phyloP scores from a whole-genome alignment of 129 eudicot species.

The Solidago caesia region DNA sequence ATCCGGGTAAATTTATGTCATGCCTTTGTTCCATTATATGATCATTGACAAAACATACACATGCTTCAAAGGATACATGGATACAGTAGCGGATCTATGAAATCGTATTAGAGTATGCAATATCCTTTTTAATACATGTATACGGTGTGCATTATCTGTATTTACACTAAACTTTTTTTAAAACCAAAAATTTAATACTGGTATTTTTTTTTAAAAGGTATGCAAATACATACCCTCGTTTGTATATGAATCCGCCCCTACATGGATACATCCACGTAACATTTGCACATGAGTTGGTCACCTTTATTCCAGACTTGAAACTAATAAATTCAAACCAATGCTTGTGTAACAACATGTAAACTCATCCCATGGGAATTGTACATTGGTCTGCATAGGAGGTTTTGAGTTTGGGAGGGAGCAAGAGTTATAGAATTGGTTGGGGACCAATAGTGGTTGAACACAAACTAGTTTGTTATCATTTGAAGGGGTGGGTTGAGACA shows the following conservation, averaged over 20 bases:
- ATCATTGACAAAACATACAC: not conserved
- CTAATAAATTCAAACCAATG: not conserved
- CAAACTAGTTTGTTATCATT: slow-evolving; percentile 1
- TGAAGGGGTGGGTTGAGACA: slow-evolving; percentile 21
- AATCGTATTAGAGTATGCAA: no score
- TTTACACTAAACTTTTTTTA: no score
- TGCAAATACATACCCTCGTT: no score
- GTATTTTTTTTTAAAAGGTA: no score
- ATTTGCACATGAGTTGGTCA: slow-evolving; percentile 28
- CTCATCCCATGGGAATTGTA: not conserved
- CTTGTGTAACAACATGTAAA: not conserved
- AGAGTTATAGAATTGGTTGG: not conserved
- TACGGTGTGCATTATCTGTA: no score
- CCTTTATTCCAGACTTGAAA: slow-evolving; percentile 9
- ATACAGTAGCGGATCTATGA: no score
- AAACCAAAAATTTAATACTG: no score
- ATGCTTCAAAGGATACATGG: not conserved
- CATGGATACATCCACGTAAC: not conserved
- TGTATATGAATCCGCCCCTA: no score
- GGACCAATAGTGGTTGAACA: slow-evolving; percentile 33
- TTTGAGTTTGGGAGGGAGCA: not conserved
- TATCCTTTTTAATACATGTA: no score
- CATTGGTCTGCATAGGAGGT: not conserved
- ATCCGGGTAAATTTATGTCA: no score
- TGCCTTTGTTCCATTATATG: not conserved